A percentile compares a stretch with the other conserved stretches of the same genome.
Evolutionary conservation across 441 rosid genomes (phyloP).

Genomic region (Gossypium davidsonii): DNA sequence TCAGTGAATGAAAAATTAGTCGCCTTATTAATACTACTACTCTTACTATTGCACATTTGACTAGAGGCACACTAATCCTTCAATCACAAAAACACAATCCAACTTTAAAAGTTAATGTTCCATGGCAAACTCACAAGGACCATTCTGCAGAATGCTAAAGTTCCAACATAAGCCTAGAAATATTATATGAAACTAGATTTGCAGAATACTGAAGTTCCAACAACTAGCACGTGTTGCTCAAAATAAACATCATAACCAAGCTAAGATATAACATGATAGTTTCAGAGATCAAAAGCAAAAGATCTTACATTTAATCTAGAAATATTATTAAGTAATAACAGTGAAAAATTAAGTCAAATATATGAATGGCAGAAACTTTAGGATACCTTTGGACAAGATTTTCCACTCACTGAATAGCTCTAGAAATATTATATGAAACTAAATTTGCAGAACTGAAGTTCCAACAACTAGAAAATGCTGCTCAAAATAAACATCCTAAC

Average conservation of each 20-base stretch:
- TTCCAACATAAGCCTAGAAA: slow-evolving; percentile 6
- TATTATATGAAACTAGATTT: neutral
- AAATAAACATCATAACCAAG: neutral
- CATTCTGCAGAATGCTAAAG: neutral
- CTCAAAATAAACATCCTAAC: neutral
- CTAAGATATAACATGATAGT: neutral
- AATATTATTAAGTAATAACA: neutral
- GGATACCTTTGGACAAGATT: slow-evolving; percentile 56
- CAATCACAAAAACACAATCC: neutral
- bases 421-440: neutral
- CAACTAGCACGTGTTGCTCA: neutral
- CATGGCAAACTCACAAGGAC: neutral
- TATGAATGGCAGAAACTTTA: slow-evolving; percentile 11
- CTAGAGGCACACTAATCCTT: neutral
- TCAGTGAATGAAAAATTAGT: neutral
- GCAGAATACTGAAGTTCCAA: neutral
- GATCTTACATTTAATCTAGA: neutral
- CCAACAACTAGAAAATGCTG: neutral
- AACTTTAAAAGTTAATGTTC: neutral
- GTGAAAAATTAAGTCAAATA: neutral
- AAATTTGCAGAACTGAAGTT: slow-evolving; percentile 1
- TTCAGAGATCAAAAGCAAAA: neutral
- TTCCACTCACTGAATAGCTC: slow-evolving; percentile 7
- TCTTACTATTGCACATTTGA: neutral
- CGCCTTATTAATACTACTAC: neutral